Percentiles rank a stretch among this genome's conserved stretches.
Evolutionary conservation across 495 filamentous ascomycete genomes (phyloP).

Genomic region (Ramalina intermedia): DNA sequence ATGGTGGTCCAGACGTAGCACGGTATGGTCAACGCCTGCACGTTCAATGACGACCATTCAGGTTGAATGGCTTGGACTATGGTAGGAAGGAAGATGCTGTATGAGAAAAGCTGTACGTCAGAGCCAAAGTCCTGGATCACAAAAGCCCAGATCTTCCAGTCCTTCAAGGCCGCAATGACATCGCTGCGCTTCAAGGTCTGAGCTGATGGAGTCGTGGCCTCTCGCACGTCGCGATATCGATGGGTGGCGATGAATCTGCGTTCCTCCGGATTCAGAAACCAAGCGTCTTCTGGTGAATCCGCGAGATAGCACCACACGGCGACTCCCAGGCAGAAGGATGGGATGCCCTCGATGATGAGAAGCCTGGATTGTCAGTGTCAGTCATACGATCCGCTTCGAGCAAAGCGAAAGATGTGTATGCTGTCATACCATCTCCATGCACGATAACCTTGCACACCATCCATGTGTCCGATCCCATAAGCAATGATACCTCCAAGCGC

Average conservation of each 20-base stretch:
- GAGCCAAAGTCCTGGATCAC: slow-evolving; percentile 28
- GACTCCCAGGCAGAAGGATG: slow-evolving; percentile 33
- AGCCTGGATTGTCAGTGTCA: slow-evolving; percentile 12
- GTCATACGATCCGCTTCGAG: neutral
- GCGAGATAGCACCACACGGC: slow-evolving; percentile 40
- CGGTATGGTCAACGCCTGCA: slow-evolving; percentile 32
- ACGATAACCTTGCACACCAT: slow-evolving; percentile 26
- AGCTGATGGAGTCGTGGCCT: slow-evolving; percentile 31
- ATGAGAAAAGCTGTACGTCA: slow-evolving; percentile 40
- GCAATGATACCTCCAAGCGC: slow-evolving; percentile 32
- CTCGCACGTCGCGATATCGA: slow-evolving; percentile 35
- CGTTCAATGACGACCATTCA: slow-evolving; percentile 33
- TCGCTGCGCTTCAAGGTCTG: slow-evolving; percentile 29
- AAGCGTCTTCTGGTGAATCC: slow-evolving; percentile 39
- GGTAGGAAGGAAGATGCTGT: slow-evolving; percentile 44
- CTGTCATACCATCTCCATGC: slow-evolving; percentile 25
- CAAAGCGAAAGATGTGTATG: neutral
- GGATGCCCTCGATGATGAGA: slow-evolving; percentile 41
- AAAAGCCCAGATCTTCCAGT: slow-evolving; percentile 45
- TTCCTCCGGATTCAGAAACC: slow-evolving; percentile 16
- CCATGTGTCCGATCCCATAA: slow-evolving; percentile 31
- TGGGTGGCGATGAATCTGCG: slow-evolving; percentile 30
- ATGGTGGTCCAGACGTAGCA: slow-evolving; percentile 30
- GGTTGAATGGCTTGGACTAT: slow-evolving; percentile 33
- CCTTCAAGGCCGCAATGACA: slow-evolving; percentile 34